Evolutionary conservation across 495 filamentous ascomycete species (phyloP), one percentile per base, ranked within the genome.

Genomic region (Xylaria longipes): DNA sequence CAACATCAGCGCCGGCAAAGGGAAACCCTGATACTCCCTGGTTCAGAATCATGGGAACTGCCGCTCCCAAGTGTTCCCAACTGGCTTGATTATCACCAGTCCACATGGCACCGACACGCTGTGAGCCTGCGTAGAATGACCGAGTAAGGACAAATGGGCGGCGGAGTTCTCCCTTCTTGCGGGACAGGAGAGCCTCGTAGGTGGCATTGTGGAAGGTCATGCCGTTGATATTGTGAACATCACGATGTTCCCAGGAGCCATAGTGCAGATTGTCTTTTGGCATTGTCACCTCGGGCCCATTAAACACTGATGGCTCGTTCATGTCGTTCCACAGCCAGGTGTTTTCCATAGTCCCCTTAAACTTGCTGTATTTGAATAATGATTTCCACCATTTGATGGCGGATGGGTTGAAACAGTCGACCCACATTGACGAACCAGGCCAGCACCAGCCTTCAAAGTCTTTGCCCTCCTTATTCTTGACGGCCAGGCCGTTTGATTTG

Each of bases 231-330:
- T 98, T 98, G 84, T 99, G 96, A 25, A 99, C 83, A 80, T 99
- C 96, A 65, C 96, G 91, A 77, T 99, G 96, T 80, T 99, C 96
- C 96, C 96, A 99, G 79, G 92, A 89, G 33, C 88, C 96, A 74
- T 92, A 80, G 80, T 98, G 96, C 48, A 98, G 79, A 78, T 98
- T 98, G 83, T 99, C 96, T 81, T 97, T 97, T 56, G 96, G 96
- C 94, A 97, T 97, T 39, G 95, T 95, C 14, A 93, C 97, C 79
- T 99, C 96, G 0, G 96, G 96, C 0, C 96, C 96, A 77, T 98
- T 97, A 85, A 99, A 99, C 9, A 99, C 96, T 0, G 96, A 98
- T 0, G 96, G 96, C 82, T 99, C 96, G 76, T 98, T 99, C 96
- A 99, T 99, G 78, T 99, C 96, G 80, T 99, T 99, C 96, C 96